phyloP scores from a whole-genome alignment of 106 monocot genomes.

The Acorus gramineus region DNA sequence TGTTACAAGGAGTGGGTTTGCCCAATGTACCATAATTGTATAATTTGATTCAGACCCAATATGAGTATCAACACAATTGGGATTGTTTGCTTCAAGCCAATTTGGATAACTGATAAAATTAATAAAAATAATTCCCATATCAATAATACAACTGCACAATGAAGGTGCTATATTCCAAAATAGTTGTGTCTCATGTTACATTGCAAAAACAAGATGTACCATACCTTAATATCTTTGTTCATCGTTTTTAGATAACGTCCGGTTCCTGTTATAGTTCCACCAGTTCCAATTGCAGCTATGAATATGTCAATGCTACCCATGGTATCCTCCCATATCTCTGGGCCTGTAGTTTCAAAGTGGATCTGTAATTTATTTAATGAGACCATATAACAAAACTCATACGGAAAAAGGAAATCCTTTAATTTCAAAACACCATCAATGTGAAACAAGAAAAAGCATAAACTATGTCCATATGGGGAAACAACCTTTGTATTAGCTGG shows the following conservation, averaged over 20 bases:
- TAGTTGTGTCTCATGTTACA: no score
- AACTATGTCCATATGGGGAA: neutral
- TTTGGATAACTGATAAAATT: no score
- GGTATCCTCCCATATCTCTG: conserved; percentile 97
- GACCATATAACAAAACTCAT: conserved; percentile 6
- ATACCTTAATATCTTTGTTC: conserved; percentile 89
- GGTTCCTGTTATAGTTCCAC: conserved; percentile 84
- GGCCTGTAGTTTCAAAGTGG: conserved; percentile 97
- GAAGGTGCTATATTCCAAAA: no score
- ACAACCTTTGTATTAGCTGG: conserved; percentile 71
- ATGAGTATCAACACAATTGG: no score
- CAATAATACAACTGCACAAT: no score
- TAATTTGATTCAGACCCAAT: no score
- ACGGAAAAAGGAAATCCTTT: no score
- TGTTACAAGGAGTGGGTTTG: no score
- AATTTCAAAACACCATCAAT: neutral
- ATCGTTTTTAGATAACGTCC: conserved; percentile 82
- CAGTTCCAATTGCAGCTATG: conserved; percentile 79
- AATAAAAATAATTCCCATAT: no score
- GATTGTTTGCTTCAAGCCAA: no score
- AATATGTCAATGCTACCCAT: conserved; percentile 80
- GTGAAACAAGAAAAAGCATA: neutral
- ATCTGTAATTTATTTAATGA: conserved; percentile 70
- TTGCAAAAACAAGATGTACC: neutral
- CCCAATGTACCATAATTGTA: no score